phyloP scores from a whole-genome alignment of 2,329 filamentous ascomycete species.

The Penicillium sclerotiorum region DNA sequence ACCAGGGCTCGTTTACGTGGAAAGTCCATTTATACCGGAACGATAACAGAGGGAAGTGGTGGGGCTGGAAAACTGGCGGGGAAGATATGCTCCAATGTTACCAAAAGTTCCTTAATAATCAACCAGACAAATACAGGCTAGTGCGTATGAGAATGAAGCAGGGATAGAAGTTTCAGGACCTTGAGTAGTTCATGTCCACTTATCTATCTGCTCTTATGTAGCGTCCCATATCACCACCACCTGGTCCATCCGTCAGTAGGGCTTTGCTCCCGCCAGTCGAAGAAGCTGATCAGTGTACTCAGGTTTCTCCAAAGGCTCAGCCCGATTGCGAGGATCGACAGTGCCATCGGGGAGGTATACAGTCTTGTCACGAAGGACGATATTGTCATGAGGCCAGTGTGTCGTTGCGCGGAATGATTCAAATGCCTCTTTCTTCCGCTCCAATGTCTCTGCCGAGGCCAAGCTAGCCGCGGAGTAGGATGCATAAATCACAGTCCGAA shows the following conservation, averaged over 20 bases:
- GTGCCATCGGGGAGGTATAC: conserved; percentile 14
- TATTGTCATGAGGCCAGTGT: conserved; percentile 23
- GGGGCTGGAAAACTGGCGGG: neutral
- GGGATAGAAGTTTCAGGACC: neutral
- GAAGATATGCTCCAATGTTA: neutral
- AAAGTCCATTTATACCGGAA: conserved; percentile 6
- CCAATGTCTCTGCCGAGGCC: conserved; percentile 10
- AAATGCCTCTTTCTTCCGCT: conserved; percentile 18
- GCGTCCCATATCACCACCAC: too few relatives aligned
- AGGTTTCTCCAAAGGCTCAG: conserved; percentile 14
- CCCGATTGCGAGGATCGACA: conserved; percentile 15
- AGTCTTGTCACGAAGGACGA: conserved; percentile 13
- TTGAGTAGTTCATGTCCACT: neutral
- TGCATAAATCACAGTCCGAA: conserved; percentile 26
- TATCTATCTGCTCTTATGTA: neutral
- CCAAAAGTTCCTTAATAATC: conserved; percentile 3
- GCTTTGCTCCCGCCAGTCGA: conserved; percentile 13
- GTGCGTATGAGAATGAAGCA: neutral
- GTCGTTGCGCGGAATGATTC: conserved; percentile 19
- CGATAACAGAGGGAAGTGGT: neutral
- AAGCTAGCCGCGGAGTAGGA: conserved; percentile 20
- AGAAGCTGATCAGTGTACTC: conserved; percentile 14
- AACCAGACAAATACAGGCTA: neutral
- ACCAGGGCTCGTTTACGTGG: conserved; percentile 22
- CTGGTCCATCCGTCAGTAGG: too few relatives aligned